Evolutionary conservation across 495 filamentous ascomycete species (phyloP).

Genomic region (Aspergillus panamensis): DNA sequence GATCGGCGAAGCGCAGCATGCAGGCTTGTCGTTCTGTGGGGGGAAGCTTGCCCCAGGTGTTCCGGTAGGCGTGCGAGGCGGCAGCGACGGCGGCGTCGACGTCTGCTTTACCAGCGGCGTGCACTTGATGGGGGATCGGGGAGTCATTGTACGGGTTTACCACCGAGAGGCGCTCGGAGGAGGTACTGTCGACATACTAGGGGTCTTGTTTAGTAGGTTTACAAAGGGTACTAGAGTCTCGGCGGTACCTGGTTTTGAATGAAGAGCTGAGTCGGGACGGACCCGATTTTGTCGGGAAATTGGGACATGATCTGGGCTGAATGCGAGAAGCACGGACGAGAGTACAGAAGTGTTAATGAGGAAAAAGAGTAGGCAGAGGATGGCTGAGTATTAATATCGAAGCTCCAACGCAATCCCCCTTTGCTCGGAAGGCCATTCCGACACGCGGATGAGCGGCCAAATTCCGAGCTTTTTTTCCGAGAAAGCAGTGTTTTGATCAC

Average conservation of each 20-base stretch:
- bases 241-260: conserved; percentile 17
- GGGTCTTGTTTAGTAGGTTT: not conserved
- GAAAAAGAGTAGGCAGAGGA: too few species aligned
- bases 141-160: conserved; percentile 15
- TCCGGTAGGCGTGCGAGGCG: conserved; percentile 9
- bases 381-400: too few species aligned
- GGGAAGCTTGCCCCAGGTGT: conserved; percentile 5
- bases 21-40: conserved; percentile 9
- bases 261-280: conserved; percentile 14
- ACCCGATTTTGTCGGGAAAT: not conserved
- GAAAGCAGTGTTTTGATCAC: too few species aligned
- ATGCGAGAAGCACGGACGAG: not conserved
- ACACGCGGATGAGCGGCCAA: too few species aligned
- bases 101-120: conserved; percentile 11
- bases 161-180: not conserved
- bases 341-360: not conserved
- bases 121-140: conserved; percentile 4
- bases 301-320: not conserved
- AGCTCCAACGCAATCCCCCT: too few species aligned
- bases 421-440: too few species aligned
- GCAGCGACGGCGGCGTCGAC: conserved; percentile 13
- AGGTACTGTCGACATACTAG: conserved; percentile 14
- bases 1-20: conserved; percentile 15
- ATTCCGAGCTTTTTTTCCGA: too few species aligned
- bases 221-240: not conserved